These are phyloP conservation scores for Rosa multiflora DNA, from an alignment of 306 rosid genomes.

Conservation along the genomic window DNA sequence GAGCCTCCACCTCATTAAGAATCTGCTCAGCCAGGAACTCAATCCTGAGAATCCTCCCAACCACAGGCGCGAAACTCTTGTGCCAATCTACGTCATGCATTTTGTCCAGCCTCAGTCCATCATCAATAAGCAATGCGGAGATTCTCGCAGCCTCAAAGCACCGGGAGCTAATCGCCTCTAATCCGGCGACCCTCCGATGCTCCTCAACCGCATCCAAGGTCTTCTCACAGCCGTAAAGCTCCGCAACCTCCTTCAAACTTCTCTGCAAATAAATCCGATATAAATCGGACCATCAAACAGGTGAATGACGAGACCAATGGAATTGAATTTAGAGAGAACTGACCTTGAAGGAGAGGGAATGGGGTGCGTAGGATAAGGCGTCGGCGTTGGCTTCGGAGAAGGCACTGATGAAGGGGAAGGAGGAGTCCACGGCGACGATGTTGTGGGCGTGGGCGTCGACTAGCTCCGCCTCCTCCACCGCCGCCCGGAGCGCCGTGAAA, in stretches of 20 bases:
- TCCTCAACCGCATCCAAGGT: slow-evolving; percentile 66
- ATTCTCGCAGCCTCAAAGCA: slow-evolving; percentile 82
- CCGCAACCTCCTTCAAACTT: slow-evolving; percentile 68
- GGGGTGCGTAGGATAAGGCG: slow-evolving; percentile 47
- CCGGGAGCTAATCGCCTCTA: slow-evolving; percentile 51
- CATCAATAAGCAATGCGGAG: slow-evolving; percentile 72
- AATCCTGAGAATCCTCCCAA: slow-evolving; percentile 83
- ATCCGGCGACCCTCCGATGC: slow-evolving; percentile 61
- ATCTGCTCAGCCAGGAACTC: slow-evolving; percentile 75
- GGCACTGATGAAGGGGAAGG: slow-evolving; percentile 51
- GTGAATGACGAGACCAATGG: background rate
- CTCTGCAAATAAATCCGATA: slow-evolving; percentile 45
- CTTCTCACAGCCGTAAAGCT: slow-evolving; percentile 58
- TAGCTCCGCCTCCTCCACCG: slow-evolving; percentile 60
- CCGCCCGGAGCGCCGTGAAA: slow-evolving; percentile 52
- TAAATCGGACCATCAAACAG: background rate
- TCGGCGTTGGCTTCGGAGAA: slow-evolving; percentile 75
- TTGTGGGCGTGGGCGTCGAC: slow-evolving; percentile 93
- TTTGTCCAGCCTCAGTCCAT: slow-evolving; percentile 70
- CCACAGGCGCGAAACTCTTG: slow-evolving; percentile 45
- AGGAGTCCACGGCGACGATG: slow-evolving; percentile 60
- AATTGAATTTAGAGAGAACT: background rate
- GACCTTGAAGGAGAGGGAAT: slow-evolving; percentile 82
- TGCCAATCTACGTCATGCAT: slow-evolving; percentile 69
- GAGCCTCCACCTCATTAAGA: slow-evolving; percentile 63